Evolutionary conservation across 768 basidiomycete species (phyloP).

Genomic region (Boletus rex-veris): DNA sequence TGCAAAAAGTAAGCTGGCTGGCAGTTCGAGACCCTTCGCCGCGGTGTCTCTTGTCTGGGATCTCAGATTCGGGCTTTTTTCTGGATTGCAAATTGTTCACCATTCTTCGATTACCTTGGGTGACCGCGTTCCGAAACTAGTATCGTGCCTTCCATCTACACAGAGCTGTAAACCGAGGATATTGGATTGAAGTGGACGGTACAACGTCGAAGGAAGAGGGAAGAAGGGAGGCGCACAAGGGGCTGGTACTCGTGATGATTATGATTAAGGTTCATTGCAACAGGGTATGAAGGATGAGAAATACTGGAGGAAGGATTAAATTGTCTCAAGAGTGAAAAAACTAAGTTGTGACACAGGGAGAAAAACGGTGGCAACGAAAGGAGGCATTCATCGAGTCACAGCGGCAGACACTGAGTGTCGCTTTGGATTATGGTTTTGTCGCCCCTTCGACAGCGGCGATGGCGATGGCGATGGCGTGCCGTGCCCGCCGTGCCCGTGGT

Average conservation of each 20-base stretch:
- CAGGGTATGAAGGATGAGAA: slow-evolving; percentile 10
- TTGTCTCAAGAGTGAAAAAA: slow-evolving; percentile 1
- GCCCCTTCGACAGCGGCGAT: slow-evolving; percentile 28
- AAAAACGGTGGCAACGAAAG: neutral
- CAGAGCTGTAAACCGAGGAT: slow-evolving; percentile 1
- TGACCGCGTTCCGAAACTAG: slow-evolving; percentile 14
- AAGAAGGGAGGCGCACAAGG: slow-evolving; percentile 3
- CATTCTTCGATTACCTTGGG: slow-evolving; percentile 17
- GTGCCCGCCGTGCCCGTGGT: slow-evolving; percentile 23
- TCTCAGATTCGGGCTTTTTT: slow-evolving; percentile 11
- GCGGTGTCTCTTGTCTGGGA: slow-evolving; percentile 25
- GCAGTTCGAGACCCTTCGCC: slow-evolving; percentile 18
- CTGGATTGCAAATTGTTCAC: slow-evolving; percentile 16
- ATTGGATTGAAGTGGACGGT: slow-evolving; percentile 15
- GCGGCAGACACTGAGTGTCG: slow-evolving; percentile 24
- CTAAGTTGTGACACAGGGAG: slow-evolving; percentile 6
- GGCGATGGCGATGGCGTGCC: slow-evolving; percentile 13
- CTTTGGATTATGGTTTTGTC: slow-evolving; percentile 25
- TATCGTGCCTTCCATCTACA: slow-evolving; percentile 7
- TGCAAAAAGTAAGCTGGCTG: slow-evolving; percentile 3
- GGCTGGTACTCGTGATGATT: slow-evolving; percentile 13
- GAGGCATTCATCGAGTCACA: slow-evolving; percentile 23
- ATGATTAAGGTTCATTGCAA: slow-evolving; percentile 20
- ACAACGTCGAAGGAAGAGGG: slow-evolving; percentile 12
- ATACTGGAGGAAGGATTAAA: slow-evolving; percentile 4